Base-by-base conservation (phyloP, 2,329 filamentous ascomycete species). In the Lizonia empirigonia region DNA sequence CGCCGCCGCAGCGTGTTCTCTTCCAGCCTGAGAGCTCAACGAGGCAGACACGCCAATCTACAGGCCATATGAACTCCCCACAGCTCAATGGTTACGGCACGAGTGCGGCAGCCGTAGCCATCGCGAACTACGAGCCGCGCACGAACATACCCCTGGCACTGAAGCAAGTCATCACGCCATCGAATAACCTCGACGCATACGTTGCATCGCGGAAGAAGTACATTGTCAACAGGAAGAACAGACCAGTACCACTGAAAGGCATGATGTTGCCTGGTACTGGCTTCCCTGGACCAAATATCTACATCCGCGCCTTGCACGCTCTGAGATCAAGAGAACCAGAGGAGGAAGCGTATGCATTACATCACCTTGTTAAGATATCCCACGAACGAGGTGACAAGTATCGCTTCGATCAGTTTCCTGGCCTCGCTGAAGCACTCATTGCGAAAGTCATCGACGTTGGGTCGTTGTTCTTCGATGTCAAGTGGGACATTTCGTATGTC, bases 341-440 rank as follows among this genome's bases (percentile, higher is more conserved):
- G 10, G 93, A 99, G 69, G 89, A 97, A 64, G 86, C 90, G n/a
- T 97, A 95, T 74, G 93, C 91, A 0, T 78, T 97, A 9, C 91
- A 96, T 64, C 93, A 97, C 65, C 77, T 97, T 4, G 91, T 97
- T 53, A 96, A 96, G 70, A 97, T 97, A 22, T 97, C 92, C 0
- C 94, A 88, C 67, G 92, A 97, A 72, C 85, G 92, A 34, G 93
- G 93, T 36, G 94, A 97, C 70, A 96, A 96, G 73, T 97, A 96
- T 75, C 89, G 90, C 54, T 97, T 97, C 60, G 91, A 96, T 63
- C 89, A 90, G 5, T 97, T 97, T 62, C 88, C 90, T 1, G 87
- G 90, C 8, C 81, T 99, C 22, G 90, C 91, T 0, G 94, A 97
- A 72, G 89, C 90, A 3, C 81, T 99, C 8, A 85, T 96, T 47